Percentiles rank a stretch among this genome's conserved stretches.
Conservation (phyloP, 75 land plant genomes). For the Cryptomeria japonica region DNA sequence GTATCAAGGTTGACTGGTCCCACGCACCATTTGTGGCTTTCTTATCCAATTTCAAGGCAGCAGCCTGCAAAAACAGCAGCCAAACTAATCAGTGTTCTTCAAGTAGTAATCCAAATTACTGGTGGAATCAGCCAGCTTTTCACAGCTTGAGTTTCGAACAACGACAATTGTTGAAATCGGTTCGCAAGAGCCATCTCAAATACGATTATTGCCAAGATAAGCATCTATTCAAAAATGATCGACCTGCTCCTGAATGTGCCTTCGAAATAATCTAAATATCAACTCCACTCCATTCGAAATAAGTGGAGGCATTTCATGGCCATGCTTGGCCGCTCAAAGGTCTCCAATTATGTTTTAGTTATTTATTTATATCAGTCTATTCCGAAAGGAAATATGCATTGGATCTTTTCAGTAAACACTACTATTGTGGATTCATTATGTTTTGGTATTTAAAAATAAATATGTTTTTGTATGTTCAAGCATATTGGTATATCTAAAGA, state of each 20-base stretch:
- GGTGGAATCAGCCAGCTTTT: background rate
- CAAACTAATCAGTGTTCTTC: background rate
- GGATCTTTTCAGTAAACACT: no score
- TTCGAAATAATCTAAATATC: slow-evolving; percentile 5
- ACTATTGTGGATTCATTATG: no score
- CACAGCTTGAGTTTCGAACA: slow-evolving; percentile 9
- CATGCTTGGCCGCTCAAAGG: no score
- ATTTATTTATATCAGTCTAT: no score
- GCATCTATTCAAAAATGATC: background rate
- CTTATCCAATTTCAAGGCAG: slow-evolving; percentile 10
- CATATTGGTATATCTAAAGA: no score
- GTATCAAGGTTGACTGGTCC: slow-evolving; percentile 25
- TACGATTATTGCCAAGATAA: slow-evolving; percentile 43
- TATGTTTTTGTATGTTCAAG: no score
- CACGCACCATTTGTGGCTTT: slow-evolving; percentile 28
- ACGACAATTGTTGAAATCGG: slow-evolving; percentile 14
- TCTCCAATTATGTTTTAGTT: no score
- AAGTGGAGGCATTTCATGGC: no score
- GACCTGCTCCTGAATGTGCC: slow-evolving; percentile 16
- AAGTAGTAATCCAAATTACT: background rate
- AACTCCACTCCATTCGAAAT: no score
- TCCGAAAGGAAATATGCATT: no score
- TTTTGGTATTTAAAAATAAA: no score
- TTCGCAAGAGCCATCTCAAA: slow-evolving; percentile 25
- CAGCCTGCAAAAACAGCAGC: slow-evolving; percentile 12